Conservation (phyloP, 345 rosid genomes). For the Kandelia obovata region DNA sequence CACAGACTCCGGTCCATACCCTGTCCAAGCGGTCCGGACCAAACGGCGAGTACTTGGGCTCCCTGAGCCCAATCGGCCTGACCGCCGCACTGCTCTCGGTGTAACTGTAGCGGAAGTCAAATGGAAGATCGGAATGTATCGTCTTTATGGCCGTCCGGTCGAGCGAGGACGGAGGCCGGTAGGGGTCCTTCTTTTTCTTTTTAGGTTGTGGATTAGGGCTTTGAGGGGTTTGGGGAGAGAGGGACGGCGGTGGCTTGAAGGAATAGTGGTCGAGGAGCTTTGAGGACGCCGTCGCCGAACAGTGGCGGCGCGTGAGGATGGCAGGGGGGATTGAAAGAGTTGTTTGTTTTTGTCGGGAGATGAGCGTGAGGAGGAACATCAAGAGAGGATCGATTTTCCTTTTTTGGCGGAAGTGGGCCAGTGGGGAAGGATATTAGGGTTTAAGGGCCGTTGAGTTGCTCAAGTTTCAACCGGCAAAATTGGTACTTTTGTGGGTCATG, state of each 20-base stretch:
- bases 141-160: conserved; percentile 46
- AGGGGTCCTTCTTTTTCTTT: conserved; percentile 55
- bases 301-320: conserved; percentile 40
- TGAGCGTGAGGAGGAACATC: conserved; percentile 42
- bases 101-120: conserved; percentile 87
- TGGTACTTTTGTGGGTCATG: too few relatives aligned
- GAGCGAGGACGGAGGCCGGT: conserved; percentile 86
- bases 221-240: conserved; percentile 37
- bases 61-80: conserved; percentile 84
- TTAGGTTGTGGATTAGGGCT: conserved; percentile 18
- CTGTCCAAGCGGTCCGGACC: conserved; percentile 78
- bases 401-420: background rate
- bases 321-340: conserved; percentile 11
- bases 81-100: conserved; percentile 68
- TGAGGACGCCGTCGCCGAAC: conserved; percentile 38
- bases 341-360: conserved; percentile 49
- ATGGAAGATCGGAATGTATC: conserved; percentile 54
- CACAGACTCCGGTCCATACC: conserved; percentile 88
- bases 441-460: conserved; percentile 2
- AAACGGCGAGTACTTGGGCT: conserved; percentile 92
- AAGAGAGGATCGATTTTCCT: background rate
- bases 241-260: conserved; percentile 64
- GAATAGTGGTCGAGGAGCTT: conserved; percentile 68
- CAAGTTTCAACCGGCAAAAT: background rate
- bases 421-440: conserved; percentile 2